phyloP scores from a whole-genome alignment of 2,329 filamentous ascomycete species.

The Aspergillus versicolor region DNA sequence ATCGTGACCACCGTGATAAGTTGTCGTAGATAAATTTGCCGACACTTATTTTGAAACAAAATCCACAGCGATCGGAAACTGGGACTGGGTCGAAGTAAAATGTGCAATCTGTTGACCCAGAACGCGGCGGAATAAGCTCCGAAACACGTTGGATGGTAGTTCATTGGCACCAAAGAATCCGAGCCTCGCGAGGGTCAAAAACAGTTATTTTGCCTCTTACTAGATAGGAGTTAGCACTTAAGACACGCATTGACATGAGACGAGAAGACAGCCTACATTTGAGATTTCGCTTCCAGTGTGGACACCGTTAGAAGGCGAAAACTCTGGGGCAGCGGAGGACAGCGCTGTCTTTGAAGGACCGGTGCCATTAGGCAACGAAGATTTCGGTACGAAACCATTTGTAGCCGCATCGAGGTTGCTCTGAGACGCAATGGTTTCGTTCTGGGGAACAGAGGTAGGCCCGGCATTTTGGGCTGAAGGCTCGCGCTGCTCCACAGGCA shows the following conservation, averaged over 20 bases:
- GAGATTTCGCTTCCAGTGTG: slow-evolving; percentile 32
- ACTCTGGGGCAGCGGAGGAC: slow-evolving; percentile 64
- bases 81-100: slow-evolving; percentile 36
- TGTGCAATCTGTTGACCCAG: slow-evolving; percentile 52
- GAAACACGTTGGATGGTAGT: neutral
- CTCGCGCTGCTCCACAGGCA: slow-evolving; percentile 70
- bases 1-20: slow-evolving; percentile 32
- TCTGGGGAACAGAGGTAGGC: slow-evolving; percentile 44
- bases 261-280: slow-evolving; percentile 36
- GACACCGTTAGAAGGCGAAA: slow-evolving; percentile 48
- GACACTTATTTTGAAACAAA: slow-evolving; percentile 47
- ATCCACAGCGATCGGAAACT: slow-evolving; percentile 40
- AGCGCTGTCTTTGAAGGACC: slow-evolving; percentile 51
- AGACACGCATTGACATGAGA: slow-evolving; percentile 12
- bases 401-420: slow-evolving; percentile 28
- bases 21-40: slow-evolving; percentile 47
- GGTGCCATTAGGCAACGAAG: slow-evolving; percentile 41
- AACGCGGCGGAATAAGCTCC: slow-evolving; percentile 34
- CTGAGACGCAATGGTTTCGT: slow-evolving; percentile 39
- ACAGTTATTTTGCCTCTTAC: slow-evolving; percentile 12
- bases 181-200: neutral
- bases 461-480: slow-evolving; percentile 73
- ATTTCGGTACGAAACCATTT: slow-evolving; percentile 29
- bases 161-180: neutral
- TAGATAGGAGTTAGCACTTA: slow-evolving; percentile 6